Conservation (phyloP, 1,139 yeast species). For the Pneumocystis sp. region DNA sequence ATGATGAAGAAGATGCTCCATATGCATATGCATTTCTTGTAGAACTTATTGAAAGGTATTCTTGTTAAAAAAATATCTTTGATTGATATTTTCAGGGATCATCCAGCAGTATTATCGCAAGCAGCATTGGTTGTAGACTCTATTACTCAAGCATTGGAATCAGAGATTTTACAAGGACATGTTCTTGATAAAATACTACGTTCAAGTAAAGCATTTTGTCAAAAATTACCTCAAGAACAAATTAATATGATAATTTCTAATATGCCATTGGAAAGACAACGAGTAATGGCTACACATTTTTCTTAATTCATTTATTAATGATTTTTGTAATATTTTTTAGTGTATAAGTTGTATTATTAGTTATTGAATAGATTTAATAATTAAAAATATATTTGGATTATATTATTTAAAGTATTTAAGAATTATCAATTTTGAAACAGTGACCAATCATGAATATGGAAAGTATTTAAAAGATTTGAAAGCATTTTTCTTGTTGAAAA, state of each 20-base stretch:
- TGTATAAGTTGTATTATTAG: neutral
- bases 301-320: neutral
- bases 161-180: constrained; percentile 52
- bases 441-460: neutral
- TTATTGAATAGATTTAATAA: neutral
- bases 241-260: neutral
- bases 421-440: neutral
- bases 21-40: constrained; percentile 64
- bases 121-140: constrained; percentile 54
- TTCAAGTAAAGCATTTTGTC: constrained; percentile 23
- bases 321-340: neutral
- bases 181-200: constrained; percentile 51
- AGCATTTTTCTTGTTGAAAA: neutral
- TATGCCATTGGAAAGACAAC: neutral
- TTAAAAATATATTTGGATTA: neutral
- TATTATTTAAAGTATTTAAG: neutral
- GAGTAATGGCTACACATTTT: neutral
- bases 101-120: constrained; percentile 44
- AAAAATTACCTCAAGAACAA: neutral
- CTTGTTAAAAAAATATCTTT: neutral
- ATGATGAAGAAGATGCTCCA: constrained; percentile 85
- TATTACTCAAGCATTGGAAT: constrained; percentile 62
- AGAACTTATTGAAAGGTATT: constrained; percentile 50
- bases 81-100: constrained; percentile 20
- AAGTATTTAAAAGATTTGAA: neutral